Conservation (phyloP, 2,329 filamentous ascomycete species). For the Fusarium oxysporum region DNA sequence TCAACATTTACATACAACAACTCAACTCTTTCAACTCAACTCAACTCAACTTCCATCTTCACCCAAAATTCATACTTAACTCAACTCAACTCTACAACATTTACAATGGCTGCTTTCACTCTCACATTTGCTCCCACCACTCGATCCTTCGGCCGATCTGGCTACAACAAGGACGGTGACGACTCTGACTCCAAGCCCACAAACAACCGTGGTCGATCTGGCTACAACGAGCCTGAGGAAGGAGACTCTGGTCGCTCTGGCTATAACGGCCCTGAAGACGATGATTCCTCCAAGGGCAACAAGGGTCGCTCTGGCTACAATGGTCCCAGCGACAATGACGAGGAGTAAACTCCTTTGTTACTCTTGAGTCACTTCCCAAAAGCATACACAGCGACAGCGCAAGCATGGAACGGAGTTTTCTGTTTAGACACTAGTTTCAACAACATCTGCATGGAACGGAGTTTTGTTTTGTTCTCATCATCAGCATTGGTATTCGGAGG, state of each 20-base stretch:
- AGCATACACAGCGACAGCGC: conserved; percentile 22
- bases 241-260: conserved; percentile 56
- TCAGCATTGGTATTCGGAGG: conserved; percentile 3
- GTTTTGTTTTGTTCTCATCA: conserved; percentile 20
- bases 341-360: conserved; percentile 39
- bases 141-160: conserved; percentile 40
- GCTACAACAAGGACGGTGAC: conserved; percentile 45
- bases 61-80: background rate
- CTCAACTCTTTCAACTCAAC: conserved; percentile 2
- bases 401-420: conserved; percentile 41
- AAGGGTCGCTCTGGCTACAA: conserved; percentile 58
- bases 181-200: conserved; percentile 47
- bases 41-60: background rate
- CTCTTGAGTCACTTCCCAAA: conserved; percentile 2
- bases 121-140: conserved; percentile 42
- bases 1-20: background rate
- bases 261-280: conserved; percentile 53
- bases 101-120: conserved; percentile 49
- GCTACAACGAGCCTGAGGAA: conserved; percentile 56
- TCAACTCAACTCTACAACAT: conserved; percentile 1
- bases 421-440: conserved; percentile 19
- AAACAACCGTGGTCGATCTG: conserved; percentile 55
- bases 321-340: conserved; percentile 51
- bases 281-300: conserved; percentile 49
- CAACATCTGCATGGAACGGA: conserved; percentile 29